phyloP scores from a whole-genome alignment of 1,139 yeast species.

The Pichia sp. region DNA sequence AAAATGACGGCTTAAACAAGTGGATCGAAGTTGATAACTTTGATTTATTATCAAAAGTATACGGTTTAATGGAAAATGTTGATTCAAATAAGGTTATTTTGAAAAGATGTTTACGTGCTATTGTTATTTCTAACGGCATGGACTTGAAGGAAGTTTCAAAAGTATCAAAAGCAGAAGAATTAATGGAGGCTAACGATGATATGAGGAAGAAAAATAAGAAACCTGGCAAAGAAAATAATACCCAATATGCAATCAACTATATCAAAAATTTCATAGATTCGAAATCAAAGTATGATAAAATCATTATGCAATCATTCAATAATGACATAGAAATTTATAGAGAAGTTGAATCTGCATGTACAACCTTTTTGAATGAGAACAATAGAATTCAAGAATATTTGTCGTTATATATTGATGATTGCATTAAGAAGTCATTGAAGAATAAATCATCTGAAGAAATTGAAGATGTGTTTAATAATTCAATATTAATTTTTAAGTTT shows the following conservation, averaged over 20 bases:
- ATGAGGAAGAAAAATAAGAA: constrained; percentile 28
- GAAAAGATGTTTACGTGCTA: constrained; percentile 42
- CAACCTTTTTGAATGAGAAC: constrained; percentile 54
- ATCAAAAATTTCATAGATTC: constrained; percentile 51
- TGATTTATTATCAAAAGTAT: constrained; percentile 40
- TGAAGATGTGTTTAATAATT: constrained; percentile 48
- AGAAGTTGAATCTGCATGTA: constrained; percentile 55
- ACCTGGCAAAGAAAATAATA: constrained; percentile 32
- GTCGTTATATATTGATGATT: constrained; percentile 69
- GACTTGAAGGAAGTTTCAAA: constrained; percentile 29
- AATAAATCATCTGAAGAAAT: constrained; percentile 45
- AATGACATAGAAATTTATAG: constrained; percentile 46
- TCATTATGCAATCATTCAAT: constrained; percentile 44
- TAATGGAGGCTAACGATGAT: constrained; percentile 10
- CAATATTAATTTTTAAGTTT: constrained; percentile 58
- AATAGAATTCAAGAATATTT: constrained; percentile 63
- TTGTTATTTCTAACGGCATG: constrained; percentile 40
- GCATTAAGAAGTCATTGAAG: constrained; percentile 55
- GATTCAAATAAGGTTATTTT: constrained; percentile 48
- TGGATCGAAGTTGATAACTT: constrained; percentile 44
- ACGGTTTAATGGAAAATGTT: constrained; percentile 47
- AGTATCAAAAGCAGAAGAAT: background rate
- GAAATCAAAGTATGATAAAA: constrained; percentile 45
- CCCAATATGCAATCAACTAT: constrained; percentile 65
- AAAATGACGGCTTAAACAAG: constrained; percentile 48